phyloP scores from a whole-genome alignment of 2,329 filamentous ascomycete species.

The Penicillium sp. region DNA sequence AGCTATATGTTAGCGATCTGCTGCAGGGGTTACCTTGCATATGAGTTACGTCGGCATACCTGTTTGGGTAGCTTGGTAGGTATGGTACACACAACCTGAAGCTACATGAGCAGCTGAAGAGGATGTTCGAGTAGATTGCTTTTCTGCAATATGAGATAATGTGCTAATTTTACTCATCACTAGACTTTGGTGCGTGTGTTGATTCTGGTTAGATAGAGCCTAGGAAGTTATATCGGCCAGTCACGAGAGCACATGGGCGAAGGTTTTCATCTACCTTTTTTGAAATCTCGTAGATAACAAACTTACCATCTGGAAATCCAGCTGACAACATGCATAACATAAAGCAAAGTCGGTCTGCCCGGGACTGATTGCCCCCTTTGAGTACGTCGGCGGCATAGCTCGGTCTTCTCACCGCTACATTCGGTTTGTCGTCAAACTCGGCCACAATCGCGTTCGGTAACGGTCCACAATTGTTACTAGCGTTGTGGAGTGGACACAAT shows the following conservation, averaged over 20 bases:
- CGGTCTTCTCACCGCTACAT: slow-evolving; percentile 4
- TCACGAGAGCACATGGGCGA: too few relatives aligned
- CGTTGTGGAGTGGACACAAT: neutral
- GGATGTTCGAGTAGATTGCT: neutral
- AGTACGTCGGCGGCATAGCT: neutral
- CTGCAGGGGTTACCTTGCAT: neutral
- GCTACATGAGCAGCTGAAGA: neutral
- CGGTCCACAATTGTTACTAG: neutral
- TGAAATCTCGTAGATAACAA: too few relatives aligned
- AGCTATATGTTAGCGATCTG: neutral
- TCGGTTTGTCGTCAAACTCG: neutral
- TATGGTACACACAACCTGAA: neutral
- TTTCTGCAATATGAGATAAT: neutral
- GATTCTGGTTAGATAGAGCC: too few relatives aligned
- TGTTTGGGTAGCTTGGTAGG: neutral
- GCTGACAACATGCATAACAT: neutral
- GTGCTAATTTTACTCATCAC: neutral
- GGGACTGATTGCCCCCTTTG: neutral
- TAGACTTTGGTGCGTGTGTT: neutral
- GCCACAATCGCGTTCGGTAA: neutral
- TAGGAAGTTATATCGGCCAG: too few relatives aligned
- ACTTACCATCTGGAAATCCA: neutral
- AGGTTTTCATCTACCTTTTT: too few relatives aligned
- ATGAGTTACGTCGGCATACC: neutral
- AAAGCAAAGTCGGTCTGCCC: neutral